Conservation (phyloP, 1,284 basidiomycete species). For the Calocybe gambosa region DNA sequence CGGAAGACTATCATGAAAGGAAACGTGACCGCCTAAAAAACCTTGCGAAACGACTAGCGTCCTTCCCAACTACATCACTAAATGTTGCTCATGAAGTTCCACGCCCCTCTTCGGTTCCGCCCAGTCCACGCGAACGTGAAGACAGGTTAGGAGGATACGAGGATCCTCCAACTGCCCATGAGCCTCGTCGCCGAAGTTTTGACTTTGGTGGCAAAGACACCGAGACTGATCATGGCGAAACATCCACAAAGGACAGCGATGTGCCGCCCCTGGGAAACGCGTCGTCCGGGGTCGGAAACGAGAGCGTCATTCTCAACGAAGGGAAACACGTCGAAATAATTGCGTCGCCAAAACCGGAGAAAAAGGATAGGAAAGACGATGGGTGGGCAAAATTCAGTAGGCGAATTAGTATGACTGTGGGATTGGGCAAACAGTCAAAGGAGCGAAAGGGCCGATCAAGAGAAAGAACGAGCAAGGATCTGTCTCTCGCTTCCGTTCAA, state of each 20-base stretch:
- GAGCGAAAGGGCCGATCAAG: slow-evolving; percentile 27
- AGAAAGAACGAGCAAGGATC: slow-evolving; percentile 21
- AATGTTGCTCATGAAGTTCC: slow-evolving; percentile 24
- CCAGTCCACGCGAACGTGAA: slow-evolving; percentile 32
- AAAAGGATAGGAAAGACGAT: slow-evolving; percentile 39
- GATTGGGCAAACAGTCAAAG: slow-evolving; percentile 31
- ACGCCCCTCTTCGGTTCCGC: slow-evolving; percentile 49
- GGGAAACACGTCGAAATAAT: slow-evolving; percentile 29
- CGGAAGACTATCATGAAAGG: slow-evolving; percentile 65
- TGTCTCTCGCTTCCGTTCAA: slow-evolving; percentile 5
- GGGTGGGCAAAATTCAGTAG: slow-evolving; percentile 56
- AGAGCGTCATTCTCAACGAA: slow-evolving; percentile 18
- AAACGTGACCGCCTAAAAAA: slow-evolving; percentile 71
- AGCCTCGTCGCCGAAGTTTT: slow-evolving; percentile 34
- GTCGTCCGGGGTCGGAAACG: slow-evolving; percentile 21
- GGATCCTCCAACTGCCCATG: slow-evolving; percentile 20
- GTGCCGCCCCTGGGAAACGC: slow-evolving; percentile 16
- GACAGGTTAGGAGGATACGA: slow-evolving; percentile 20
- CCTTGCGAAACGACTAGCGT: slow-evolving; percentile 58
- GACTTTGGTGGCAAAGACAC: slow-evolving; percentile 26
- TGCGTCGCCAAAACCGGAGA: slow-evolving; percentile 22
- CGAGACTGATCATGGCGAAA: slow-evolving; percentile 14
- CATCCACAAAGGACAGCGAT: slow-evolving; percentile 18
- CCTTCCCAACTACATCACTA: slow-evolving; percentile 26
- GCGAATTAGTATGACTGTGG: slow-evolving; percentile 51